phyloP scores from a whole-genome alignment of 805 yeast species.

The Soucietia sequanensis region DNA sequence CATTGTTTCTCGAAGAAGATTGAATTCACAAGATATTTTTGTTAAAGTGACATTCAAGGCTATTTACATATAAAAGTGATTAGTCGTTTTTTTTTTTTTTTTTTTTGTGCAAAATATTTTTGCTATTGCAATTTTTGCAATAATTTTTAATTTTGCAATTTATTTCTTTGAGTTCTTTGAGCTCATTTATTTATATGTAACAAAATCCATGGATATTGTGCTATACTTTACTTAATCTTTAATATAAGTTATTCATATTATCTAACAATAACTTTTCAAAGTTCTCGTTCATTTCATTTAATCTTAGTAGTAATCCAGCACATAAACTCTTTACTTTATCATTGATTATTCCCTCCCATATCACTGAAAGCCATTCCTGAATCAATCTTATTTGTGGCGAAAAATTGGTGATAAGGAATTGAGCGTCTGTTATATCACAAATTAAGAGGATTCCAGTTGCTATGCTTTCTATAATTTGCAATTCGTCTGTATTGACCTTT shows the following conservation, averaged over 20 bases:
- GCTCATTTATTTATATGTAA: too few relatives aligned
- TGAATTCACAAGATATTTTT: too few relatives aligned
- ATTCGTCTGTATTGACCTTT: constrained; percentile 21
- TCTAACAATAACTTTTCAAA: constrained; percentile 31
- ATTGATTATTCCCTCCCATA: constrained; percentile 39
- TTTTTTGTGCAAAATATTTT: too few relatives aligned
- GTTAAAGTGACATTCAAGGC: too few relatives aligned
- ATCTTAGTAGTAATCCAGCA: constrained; percentile 38
- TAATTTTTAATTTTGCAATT: too few relatives aligned
- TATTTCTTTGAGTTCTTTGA: too few relatives aligned
- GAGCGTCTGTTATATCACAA: constrained; percentile 32
- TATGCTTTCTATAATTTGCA: constrained; percentile 36
- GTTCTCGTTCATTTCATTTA: constrained; percentile 20
- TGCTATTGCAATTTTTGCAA: too few relatives aligned
- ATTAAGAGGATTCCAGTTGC: constrained; percentile 37
- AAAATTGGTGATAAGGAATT: constrained; percentile 19
- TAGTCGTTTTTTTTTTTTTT: too few relatives aligned
- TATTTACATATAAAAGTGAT: too few relatives aligned
- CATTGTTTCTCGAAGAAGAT: constrained; percentile 1
- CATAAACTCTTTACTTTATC: constrained; percentile 34
- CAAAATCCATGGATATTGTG: too few relatives aligned
- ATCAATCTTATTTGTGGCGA: constrained; percentile 17
- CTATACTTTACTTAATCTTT: too few relatives aligned
- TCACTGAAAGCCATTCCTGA: constrained; percentile 24
- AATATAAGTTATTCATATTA: constrained; percentile 26